phyloP scores from a whole-genome alignment of 1,284 basidiomycete species.

The Boletus smithii region DNA sequence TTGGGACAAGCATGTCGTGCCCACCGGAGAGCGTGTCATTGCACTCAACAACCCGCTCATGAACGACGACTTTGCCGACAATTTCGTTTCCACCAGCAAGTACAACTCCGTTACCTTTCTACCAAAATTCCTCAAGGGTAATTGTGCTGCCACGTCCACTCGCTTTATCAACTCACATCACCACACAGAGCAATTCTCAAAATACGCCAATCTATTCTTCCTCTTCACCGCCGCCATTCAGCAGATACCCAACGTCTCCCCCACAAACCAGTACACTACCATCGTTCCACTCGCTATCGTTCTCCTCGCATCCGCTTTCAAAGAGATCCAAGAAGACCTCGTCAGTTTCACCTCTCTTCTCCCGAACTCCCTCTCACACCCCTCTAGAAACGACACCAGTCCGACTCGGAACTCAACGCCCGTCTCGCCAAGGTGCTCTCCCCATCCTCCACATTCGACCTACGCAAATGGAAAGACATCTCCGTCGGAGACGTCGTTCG shows the following conservation, averaged over 20 bases:
- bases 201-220: conserved; percentile 99
- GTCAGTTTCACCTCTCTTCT: conserved; percentile 37
- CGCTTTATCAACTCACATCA: conserved; percentile 7
- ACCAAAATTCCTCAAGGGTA: conserved; percentile 91
- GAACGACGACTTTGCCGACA: conserved; percentile 70
- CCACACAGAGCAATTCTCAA: conserved; percentile 88
- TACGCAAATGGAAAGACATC: conserved; percentile 86
- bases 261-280: conserved; percentile 94
- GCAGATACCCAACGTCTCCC: conserved; percentile 97
- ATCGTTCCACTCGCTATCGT: conserved; percentile 91
- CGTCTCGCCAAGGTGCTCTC: conserved; percentile 78
- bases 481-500: conserved; percentile 91
- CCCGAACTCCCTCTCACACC: background rate
- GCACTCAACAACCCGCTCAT: conserved; percentile 67
- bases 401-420: conserved; percentile 90
- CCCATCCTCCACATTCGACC: conserved; percentile 63
- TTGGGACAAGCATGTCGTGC: conserved; percentile 63
- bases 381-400: conserved; percentile 88
- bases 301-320: conserved; percentile 92
- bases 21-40: conserved; percentile 66
- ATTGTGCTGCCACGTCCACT: background rate
- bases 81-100: conserved; percentile 93
- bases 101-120: conserved; percentile 89
- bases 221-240: conserved; percentile 98
- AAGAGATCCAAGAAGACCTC: conserved; percentile 94